Percentiles rank a stretch among this genome's conserved stretches.
These are phyloP conservation scores for Microstroma glucosiphilum DNA, from an alignment of 1,284 basidiomycete species.

Conservation along the genomic window DNA sequence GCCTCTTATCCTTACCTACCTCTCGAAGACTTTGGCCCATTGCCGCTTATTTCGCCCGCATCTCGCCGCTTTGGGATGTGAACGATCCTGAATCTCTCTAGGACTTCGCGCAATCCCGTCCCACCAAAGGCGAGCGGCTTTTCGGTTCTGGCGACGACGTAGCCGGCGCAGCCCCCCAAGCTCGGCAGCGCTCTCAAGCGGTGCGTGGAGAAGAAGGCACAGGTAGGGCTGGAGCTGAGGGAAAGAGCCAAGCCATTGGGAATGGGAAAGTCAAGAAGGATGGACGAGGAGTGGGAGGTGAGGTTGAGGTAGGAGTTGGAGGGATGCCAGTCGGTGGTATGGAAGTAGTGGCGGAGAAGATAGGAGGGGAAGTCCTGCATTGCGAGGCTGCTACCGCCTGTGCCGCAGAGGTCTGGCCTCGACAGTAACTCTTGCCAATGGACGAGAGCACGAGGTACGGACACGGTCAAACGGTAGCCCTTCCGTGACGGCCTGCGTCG, in stretches of 20 bases:
- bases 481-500: too few species aligned
- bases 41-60: too few species aligned
- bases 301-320: slow-evolving; percentile 87
- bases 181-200: slow-evolving; percentile 85
- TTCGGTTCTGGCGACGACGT: slow-evolving; percentile 65
- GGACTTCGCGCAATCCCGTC: slow-evolving; percentile 66
- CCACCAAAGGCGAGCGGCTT: slow-evolving; percentile 53
- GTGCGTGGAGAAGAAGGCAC: slow-evolving; percentile 76
- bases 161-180: slow-evolving; percentile 83
- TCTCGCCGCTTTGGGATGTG: too few species aligned
- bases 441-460: too few species aligned
- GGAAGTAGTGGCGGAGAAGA: slow-evolving; percentile 80
- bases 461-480: too few species aligned
- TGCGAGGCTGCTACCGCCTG: too few species aligned
- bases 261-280: slow-evolving; percentile 70
- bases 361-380: slow-evolving; percentile 57
- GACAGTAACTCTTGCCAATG: too few species aligned
- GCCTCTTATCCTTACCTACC: too few species aligned
- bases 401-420: too few species aligned
- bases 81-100: slow-evolving; percentile 64
- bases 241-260: slow-evolving; percentile 72
- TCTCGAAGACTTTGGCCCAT: too few species aligned
- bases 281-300: slow-evolving; percentile 67
- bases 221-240: slow-evolving; percentile 80
- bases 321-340: slow-evolving; percentile 88